Evolutionary conservation across 768 basidiomycete species (phyloP).

Genomic region (Leccinum subtestaceum): DNA sequence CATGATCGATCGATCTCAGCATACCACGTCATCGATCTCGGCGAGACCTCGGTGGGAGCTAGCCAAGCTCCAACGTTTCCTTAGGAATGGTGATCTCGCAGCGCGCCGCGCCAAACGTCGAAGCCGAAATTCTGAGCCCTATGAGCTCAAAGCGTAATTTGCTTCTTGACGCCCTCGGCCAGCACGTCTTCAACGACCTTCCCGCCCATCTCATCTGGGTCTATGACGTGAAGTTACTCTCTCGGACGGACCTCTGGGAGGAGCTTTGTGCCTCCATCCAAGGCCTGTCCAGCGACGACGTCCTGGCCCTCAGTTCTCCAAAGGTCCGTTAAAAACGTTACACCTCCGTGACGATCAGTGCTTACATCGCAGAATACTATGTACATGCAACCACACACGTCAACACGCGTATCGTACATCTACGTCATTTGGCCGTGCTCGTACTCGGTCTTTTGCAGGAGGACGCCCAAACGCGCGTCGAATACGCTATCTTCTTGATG

Average conservation of each 20-base stretch:
- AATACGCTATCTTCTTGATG: conserved; percentile 16
- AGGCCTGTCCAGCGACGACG: background rate
- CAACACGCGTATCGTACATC: background rate
- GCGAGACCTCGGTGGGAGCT: background rate
- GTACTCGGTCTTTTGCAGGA: conserved; percentile 1
- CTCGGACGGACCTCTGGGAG: conserved; percentile 14
- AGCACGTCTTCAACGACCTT: conserved; percentile 15
- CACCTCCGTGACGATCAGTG: background rate
- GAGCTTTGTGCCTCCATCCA: background rate
- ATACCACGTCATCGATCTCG: background rate
- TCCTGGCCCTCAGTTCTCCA: conserved; percentile 6
- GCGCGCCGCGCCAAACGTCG: background rate
- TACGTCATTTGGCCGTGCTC: background rate
- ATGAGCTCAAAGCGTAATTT: conserved; percentile 3
- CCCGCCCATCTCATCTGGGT: conserved; percentile 14
- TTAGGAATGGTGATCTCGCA: background rate
- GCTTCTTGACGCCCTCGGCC: conserved; percentile 10
- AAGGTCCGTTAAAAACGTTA: conserved; percentile 1
- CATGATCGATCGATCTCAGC: background rate
- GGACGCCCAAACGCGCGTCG: conserved; percentile 1
- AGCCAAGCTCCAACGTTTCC: background rate
- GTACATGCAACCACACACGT: background rate
- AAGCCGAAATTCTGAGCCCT: background rate
- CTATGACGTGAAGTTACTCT: conserved; percentile 10
- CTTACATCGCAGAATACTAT: background rate